phyloP scores from a whole-genome alignment of 108 stramenopile genomes.

The Fragilaria crotonensis region DNA sequence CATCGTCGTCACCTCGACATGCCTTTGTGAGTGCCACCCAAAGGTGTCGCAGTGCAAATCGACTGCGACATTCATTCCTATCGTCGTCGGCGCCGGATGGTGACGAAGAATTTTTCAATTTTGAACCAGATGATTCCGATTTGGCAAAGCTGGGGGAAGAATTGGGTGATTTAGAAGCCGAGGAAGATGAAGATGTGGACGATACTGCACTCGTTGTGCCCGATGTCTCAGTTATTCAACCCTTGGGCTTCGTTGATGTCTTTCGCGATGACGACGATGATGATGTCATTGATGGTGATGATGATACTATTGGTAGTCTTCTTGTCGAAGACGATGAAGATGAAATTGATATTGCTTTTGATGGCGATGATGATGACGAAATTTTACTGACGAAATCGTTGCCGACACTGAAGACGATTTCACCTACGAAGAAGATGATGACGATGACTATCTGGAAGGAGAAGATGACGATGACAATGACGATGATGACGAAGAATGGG shows the following conservation, averaged over 20 bases:
- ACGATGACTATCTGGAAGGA: conserved; percentile 7
- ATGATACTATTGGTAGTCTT: conserved; percentile 3
- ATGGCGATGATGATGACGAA: conserved; percentile 4
- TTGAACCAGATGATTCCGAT: conserved; percentile 4
- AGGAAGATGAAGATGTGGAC: too few relatives aligned
- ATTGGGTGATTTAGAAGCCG: conserved; percentile 9
- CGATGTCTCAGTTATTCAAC: too few relatives aligned
- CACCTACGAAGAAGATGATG: conserved; percentile 23
- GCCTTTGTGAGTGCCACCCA: too few relatives aligned
- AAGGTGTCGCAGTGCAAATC: too few relatives aligned
- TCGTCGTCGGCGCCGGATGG: too few relatives aligned
- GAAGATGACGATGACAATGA: conserved; percentile 18
- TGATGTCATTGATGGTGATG: too few relatives aligned
- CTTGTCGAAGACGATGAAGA: conserved; percentile 1
- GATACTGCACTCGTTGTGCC: too few relatives aligned
- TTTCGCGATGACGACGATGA: conserved; percentile 11
- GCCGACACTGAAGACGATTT: background rate
- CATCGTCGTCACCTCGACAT: too few relatives aligned
- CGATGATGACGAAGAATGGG: conserved; percentile 10
- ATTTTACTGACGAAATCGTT: background rate
- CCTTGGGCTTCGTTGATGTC: conserved; percentile 7
- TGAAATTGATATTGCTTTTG: conserved; percentile 1
- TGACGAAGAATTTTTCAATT: too few relatives aligned
- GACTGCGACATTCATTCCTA: too few relatives aligned
- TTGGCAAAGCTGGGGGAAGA: too few relatives aligned